These are phyloP conservation scores for Cladosporium cucumerinum DNA, from an alignment of 2,329 filamentous ascomycete genomes.

Conservation along the genomic window DNA sequence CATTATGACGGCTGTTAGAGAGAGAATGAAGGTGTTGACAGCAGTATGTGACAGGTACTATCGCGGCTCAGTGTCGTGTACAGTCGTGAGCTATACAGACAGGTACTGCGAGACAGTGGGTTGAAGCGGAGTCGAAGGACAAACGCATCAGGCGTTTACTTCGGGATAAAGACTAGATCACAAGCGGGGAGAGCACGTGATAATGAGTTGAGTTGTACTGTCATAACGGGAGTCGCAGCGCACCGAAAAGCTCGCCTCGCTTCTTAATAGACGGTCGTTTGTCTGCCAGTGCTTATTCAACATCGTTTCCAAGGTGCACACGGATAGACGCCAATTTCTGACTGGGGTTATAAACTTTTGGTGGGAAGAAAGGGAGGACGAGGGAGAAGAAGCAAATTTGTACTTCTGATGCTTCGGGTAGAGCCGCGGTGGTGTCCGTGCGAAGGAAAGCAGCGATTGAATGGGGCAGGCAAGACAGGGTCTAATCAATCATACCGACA, in stretches of 20 bases:
- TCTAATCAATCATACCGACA: background rate
- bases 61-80: background rate
- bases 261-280: constrained; percentile 34
- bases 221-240: constrained; percentile 35
- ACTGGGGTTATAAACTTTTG: constrained; percentile 55
- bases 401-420: background rate
- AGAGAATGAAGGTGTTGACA: constrained; percentile 24
- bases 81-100: background rate
- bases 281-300: constrained; percentile 55
- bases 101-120: background rate
- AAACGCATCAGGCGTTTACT: background rate
- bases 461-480: background rate
- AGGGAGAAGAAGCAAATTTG: background rate
- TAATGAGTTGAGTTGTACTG: constrained; percentile 19
- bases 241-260: constrained; percentile 27
- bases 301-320: constrained; percentile 36
- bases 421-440: background rate
- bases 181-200: constrained; percentile 8
- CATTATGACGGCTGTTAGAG: constrained; percentile 35
- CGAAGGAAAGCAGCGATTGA: background rate
- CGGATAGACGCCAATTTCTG: constrained; percentile 31
- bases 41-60: constrained; percentile 18
- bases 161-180: constrained; percentile 7
- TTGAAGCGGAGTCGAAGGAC: background rate
- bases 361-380: constrained; percentile 37